Evolutionary conservation across 2,329 filamentous ascomycete species (phyloP), one percentile per base, ranked within the genome.

Genomic region (Scedosporium boydii): DNA sequence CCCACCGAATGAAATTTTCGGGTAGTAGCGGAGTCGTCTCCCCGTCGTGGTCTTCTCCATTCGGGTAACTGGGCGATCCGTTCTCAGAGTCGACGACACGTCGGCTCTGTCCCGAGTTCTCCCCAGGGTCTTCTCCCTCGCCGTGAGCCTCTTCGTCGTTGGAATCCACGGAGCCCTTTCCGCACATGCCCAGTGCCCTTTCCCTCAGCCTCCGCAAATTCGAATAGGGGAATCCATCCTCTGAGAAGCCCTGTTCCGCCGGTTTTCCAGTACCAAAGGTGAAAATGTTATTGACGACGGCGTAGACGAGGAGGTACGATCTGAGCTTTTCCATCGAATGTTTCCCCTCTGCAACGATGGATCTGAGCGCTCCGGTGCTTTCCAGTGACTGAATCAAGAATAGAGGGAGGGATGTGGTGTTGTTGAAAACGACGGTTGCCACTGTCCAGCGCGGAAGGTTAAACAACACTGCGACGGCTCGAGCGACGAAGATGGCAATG

Each of bases 301-400:
- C 80, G 65, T 85, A 87, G 63, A 89, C 80, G 3, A 89, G 73
- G 68, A 89, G 87, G 70, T 87, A 89, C 14, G 82, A 83, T 68
- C 87, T 84, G 6, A 85, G 85, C 9, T 86, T 76, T 61, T 82
- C 78, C 12, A 88, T 74, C 0, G 1, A 72, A 67, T 2, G 74
- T 75, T 70, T 78, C 67, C 66, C 78, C 66, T 64, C 72, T 65
- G 64, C 64, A 1, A 78, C 70, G 18, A 87, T 74, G 2, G 76
- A 70, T 26, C 77, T 70, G 6, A 88, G 73, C 27, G 87, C 82
- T 2, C 83, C 84, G 0, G 86, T 85, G 38, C 74, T 71, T 18
- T 72, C 69, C n/a, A 77, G 70, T 5, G 74, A 72, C 38, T 75
- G 73, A 46, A 80, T 71, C 1, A 81, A 71, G 44, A 81, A 69